Evolutionary conservation across 1,284 basidiomycete species (phyloP).

Genomic region (Wallemia mellicola): DNA sequence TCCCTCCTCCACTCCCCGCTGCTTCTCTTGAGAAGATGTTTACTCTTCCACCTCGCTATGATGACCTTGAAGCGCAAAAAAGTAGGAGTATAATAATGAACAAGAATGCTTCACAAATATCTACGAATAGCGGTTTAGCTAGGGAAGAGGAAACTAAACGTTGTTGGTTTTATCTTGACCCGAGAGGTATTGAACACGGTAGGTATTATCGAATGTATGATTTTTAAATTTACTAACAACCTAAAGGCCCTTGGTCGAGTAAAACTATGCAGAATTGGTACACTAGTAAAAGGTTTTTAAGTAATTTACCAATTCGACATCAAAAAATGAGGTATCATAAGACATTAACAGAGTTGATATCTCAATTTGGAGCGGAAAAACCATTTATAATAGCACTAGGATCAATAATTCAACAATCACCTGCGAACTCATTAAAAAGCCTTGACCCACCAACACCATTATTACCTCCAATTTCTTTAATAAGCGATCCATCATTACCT

Average conservation of each 20-base stretch:
- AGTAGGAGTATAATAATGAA: not conserved
- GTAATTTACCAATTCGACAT: not conserved
- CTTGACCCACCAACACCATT: not conserved
- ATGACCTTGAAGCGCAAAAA: not conserved
- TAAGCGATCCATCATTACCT: not conserved
- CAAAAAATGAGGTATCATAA: not conserved
- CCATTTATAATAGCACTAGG: not conserved
- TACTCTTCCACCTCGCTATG: not conserved
- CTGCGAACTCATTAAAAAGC: not conserved
- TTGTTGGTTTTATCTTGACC: not conserved
- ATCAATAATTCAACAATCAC: not conserved
- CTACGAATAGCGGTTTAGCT: not conserved
- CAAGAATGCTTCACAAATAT: not conserved
- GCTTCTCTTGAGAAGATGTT: not conserved
- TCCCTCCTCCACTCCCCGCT: not conserved
- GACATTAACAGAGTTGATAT: not conserved
- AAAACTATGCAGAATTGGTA: not conserved
- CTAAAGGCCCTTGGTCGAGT: not conserved
- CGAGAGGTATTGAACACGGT: not conserved
- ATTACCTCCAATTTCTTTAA: not conserved
- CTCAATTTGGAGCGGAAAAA: not conserved
- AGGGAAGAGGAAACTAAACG: not conserved
- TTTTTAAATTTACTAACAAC: not conserved
- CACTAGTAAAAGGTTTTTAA: not conserved
- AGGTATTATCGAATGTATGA: too few relatives aligned